phyloP scores from a whole-genome alignment of 495 filamentous ascomycete species.

The Aspergillus kassunensis region DNA sequence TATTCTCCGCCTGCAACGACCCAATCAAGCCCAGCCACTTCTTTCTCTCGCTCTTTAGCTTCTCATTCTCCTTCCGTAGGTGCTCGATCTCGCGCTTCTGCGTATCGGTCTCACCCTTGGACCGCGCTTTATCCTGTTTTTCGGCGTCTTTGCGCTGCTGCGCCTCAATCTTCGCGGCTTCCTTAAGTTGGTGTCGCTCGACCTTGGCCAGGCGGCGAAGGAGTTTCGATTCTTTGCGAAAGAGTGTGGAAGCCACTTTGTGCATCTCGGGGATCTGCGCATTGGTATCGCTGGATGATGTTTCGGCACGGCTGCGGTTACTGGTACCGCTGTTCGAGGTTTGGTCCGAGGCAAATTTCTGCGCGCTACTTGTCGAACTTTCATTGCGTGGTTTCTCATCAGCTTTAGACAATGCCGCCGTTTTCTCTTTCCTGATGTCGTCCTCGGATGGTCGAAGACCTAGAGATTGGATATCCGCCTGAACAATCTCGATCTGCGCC shows the following conservation, averaged over 20 bases:
- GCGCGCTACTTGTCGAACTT: conserved; percentile 15
- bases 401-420: conserved; percentile 11
- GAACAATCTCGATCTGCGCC: conserved; percentile 56
- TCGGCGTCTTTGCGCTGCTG: conserved; percentile 52
- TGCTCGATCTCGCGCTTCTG: conserved; percentile 52
- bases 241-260: conserved; percentile 29
- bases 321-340: conserved; percentile 12
- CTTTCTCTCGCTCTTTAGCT: conserved; percentile 56
- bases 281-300: not conserved
- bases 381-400: conserved; percentile 13
- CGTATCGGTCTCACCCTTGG: conserved; percentile 47
- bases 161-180: conserved; percentile 41
- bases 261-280: conserved; percentile 7
- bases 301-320: conserved; percentile 9
- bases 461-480: conserved; percentile 38
- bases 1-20: conserved; percentile 64
- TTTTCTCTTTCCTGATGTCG: conserved; percentile 47
- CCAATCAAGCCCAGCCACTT: conserved; percentile 59
- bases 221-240: conserved; percentile 35
- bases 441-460: conserved; percentile 16
- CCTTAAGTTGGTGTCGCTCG: conserved; percentile 33
- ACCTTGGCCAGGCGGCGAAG: conserved; percentile 7
- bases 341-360: not conserved
- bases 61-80: conserved; percentile 52
- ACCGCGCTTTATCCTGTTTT: conserved; percentile 55